Conservation (phyloP, 1,284 basidiomycete genomes). For the Fomitopsis schrenkii region DNA sequence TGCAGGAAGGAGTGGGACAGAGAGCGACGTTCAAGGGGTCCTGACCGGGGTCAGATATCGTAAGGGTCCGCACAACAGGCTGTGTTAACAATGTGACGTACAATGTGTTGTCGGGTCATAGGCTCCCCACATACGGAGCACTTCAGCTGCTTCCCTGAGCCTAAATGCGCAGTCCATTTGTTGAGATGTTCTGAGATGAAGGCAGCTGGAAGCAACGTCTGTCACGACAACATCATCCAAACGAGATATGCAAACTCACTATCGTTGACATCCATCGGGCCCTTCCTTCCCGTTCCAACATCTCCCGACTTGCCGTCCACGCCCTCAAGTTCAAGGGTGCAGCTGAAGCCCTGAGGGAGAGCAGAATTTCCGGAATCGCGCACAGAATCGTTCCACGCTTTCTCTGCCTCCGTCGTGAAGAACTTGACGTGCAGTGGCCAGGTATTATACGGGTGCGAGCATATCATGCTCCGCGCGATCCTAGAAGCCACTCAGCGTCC, state of each 20-base stretch:
- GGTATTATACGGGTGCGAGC: conserved; percentile 52
- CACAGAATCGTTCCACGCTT: conserved; percentile 39
- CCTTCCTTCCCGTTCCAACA: conserved; percentile 43
- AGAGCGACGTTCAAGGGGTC: conserved; percentile 50
- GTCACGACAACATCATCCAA: not conserved
- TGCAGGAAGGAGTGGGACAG: conserved; percentile 50
- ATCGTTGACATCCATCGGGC: conserved; percentile 65
- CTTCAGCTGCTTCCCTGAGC: conserved; percentile 24
- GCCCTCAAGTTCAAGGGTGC: conserved; percentile 60
- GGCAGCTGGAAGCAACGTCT: conserved; percentile 23
- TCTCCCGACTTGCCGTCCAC: conserved; percentile 63
- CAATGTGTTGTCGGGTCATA: conserved; percentile 39
- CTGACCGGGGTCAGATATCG: conserved; percentile 32
- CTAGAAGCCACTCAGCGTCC: conserved; percentile 21
- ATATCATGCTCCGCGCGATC: conserved; percentile 50
- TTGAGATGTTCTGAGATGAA: conserved; percentile 54
- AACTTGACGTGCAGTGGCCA: conserved; percentile 70
- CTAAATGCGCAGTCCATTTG: conserved; percentile 45
- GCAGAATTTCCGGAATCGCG: conserved; percentile 20
- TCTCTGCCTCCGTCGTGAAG: conserved; percentile 59
- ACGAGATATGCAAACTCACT: conserved; percentile 32
- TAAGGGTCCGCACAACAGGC: not conserved
- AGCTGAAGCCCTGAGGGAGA: conserved; percentile 50
- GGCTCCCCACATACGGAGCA: conserved; percentile 54
- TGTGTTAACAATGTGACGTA: conserved; percentile 25